phyloP scores from a whole-genome alignment of 1,284 basidiomycete species.

The Leccinum griseonigrum region DNA sequence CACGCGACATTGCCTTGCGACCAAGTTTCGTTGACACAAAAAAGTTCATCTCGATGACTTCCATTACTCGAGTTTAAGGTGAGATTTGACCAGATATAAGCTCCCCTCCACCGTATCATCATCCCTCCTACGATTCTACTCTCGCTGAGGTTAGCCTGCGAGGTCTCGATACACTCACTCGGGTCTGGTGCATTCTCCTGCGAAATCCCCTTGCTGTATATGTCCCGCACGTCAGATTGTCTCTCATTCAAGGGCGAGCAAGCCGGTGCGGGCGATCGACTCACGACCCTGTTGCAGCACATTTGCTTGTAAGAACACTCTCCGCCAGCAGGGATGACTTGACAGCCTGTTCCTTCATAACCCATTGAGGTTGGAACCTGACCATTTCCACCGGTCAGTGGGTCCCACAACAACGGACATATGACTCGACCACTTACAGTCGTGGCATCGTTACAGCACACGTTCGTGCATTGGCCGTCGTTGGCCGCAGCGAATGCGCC shows the following conservation, averaged over 20 bases:
- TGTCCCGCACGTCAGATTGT: background rate
- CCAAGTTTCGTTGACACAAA: too few species aligned
- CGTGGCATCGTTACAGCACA: background rate
- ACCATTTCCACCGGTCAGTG: background rate
- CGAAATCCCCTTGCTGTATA: background rate
- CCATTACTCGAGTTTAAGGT: too few species aligned
- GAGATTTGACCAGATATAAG: too few species aligned
- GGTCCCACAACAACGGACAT: background rate
- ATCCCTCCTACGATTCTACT: background rate
- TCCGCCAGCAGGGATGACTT: background rate
- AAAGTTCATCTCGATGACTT: too few species aligned
- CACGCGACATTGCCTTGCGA: too few species aligned
- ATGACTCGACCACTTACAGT: background rate
- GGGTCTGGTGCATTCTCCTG: background rate
- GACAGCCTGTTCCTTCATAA: slow-evolving; percentile 4
- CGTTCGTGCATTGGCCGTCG: background rate
- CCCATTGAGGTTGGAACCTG: background rate
- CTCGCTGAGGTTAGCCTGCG: background rate
- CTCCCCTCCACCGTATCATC: too few species aligned
- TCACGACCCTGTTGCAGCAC: slow-evolving; percentile 3
- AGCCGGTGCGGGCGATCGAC: background rate
- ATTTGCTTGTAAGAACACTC: background rate
- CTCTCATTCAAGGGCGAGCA: too few species aligned
- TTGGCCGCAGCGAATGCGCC: background rate
- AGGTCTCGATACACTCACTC: background rate